phyloP scores from a whole-genome alignment of 2,329 filamentous ascomycete genomes.

The Cercospora janseana region DNA sequence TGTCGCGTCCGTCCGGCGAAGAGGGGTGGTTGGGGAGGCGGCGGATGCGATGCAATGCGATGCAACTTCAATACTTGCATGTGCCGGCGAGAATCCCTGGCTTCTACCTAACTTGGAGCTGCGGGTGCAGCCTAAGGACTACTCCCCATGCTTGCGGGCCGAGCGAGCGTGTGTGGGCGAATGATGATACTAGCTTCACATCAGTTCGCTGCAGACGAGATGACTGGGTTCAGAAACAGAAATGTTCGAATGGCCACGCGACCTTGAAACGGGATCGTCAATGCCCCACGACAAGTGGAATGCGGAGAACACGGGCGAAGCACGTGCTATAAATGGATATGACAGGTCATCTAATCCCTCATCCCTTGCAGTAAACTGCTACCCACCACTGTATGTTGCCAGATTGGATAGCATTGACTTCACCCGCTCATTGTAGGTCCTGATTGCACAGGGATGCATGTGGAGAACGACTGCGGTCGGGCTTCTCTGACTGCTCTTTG shows the following conservation, averaged over 20 bases:
- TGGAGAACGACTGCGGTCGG: no score
- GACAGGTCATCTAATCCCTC: background rate
- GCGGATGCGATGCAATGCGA: constrained; percentile 11
- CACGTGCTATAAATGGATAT: constrained; percentile 9
- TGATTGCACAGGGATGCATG: no score
- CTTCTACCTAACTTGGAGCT: constrained; percentile 16
- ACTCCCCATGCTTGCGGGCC: background rate
- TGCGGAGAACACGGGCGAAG: constrained; percentile 14
- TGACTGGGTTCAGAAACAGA: no score
- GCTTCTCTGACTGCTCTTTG: no score
- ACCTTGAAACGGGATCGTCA: background rate
- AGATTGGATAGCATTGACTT: no score
- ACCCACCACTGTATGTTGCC: no score
- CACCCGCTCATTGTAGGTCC: background rate
- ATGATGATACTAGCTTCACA: background rate
- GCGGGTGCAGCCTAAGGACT: constrained; percentile 7
- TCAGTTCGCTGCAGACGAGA: background rate
- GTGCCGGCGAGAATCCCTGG: constrained; percentile 11
- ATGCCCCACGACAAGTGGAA: constrained; percentile 1
- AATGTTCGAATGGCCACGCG: background rate
- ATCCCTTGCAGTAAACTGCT: constrained; percentile 7
- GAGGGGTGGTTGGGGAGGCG: constrained; percentile 9
- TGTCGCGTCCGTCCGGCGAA: constrained; percentile 4
- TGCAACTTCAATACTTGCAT: constrained; percentile 8
- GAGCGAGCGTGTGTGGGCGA: background rate